Evolutionary conservation across 345 rosid species (phyloP), one percentile per base, ranked within the genome.

Genomic region (Eucalyptus virginea): DNA sequence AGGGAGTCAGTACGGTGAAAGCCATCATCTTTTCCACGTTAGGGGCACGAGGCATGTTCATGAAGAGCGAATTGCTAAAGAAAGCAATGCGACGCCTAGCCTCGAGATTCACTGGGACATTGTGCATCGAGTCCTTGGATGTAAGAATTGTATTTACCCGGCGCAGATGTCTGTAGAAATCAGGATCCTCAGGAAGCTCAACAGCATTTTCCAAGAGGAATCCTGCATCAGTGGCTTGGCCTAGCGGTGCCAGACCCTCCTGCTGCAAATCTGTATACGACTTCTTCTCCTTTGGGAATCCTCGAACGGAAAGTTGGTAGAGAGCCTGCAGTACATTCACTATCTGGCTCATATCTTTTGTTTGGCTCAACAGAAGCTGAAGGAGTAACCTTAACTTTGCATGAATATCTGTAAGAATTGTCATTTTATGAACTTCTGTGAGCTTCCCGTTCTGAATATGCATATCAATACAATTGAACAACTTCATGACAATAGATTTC

Each of bases 31-130:
- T 97, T 88, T 96, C 97, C 18, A 97, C 98, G 83, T 88, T 50
- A 49, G 99, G 98, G 47, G 99, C 99, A 88, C 19, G 98, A 8
- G 99, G 99, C 96, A 97, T 96, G 92, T 94, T 95, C 99, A 97
- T 97, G 92, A 97, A 97, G 88, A 97, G 93, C 16, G 99, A 96
- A 91, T 97, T 97, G 93, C 97, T 94, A 89, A 97, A 97, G 92
- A 97, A 97, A 77, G 99, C 96, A 89, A 97, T 92, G 40, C 99
- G 96, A 90, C 96, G 91, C 89, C 99, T 95, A 85, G 98, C 99
- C 96, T 95, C 98, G 21, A 95, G 69, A 91, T 96, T 97, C 91
- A 89, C 67, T 28, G 99, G 99, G 86, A 97, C 96, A 92, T 94
- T 92, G 91, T 91, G 94, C 99, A 96, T 96, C 6, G 98, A 91